Percentiles rank a stretch among this genome's conserved stretches.
phyloP scores from a whole-genome alignment of 768 basidiomycete genomes.

The Phylloporus scabripes region DNA sequence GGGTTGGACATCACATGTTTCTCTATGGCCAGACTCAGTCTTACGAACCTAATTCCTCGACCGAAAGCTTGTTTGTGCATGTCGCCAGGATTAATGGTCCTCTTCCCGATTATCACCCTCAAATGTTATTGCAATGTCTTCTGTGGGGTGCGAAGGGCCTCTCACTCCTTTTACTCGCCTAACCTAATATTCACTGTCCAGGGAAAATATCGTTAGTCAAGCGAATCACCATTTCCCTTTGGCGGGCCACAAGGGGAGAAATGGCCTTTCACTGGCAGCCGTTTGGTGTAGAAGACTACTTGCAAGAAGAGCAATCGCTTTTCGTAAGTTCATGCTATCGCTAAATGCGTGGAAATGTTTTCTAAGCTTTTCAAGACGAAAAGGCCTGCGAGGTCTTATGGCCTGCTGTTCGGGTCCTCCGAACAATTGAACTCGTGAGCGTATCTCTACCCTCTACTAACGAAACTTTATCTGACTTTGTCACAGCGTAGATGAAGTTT shows the following conservation, averaged over 20 bases:
- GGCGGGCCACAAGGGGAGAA: conserved; percentile 25
- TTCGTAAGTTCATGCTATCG: conserved; percentile 15
- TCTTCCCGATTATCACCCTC: conserved; percentile 87
- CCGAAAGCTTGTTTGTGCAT: conserved; percentile 68
- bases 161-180: neutral
- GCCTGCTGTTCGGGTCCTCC: conserved; percentile 47
- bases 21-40: conserved; percentile 55
- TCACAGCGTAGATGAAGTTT: conserved; percentile 45
- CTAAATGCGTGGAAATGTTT: neutral
- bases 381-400: conserved; percentile 37
- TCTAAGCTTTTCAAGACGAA: conserved; percentile 9
- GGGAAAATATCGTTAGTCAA: conserved; percentile 86
- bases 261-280: conserved; percentile 37
- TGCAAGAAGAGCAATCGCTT: conserved; percentile 16
- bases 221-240: conserved; percentile 67
- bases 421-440: conserved; percentile 44
- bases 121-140: conserved; percentile 86
- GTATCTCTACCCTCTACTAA: neutral
- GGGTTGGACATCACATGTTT: conserved; percentile 77
- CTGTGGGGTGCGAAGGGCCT: conserved; percentile 64
- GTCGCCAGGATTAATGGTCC: conserved; percentile 84
- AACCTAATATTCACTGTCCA: conserved; percentile 28
- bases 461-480: conserved; percentile 3
- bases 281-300: conserved; percentile 48
- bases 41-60: conserved; percentile 16